These are phyloP conservation scores for Coemansia sp. DNA, from an alignment of 192 early-diverging fungal genomes.

Conservation along the genomic window DNA sequence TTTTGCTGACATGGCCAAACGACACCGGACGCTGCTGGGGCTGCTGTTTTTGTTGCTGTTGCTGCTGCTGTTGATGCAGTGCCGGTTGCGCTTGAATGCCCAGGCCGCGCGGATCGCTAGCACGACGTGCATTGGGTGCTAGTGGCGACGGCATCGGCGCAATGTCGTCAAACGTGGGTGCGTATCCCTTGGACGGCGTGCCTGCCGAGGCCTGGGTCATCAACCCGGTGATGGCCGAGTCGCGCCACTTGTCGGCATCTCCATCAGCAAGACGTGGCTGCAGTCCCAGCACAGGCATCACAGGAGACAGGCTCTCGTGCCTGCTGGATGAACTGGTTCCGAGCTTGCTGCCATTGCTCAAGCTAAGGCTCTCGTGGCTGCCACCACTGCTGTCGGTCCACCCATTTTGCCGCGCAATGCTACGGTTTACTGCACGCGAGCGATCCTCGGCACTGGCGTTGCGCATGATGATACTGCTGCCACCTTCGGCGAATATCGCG, in stretches of 20 bases:
- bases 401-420: background rate
- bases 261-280: background rate
- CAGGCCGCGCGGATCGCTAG: constrained; percentile 2
- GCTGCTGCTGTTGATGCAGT: background rate
- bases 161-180: constrained; percentile 7
- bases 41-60: background rate
- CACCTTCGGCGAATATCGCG: constrained; percentile 1
- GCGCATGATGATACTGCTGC: no score
- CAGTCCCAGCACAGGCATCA: background rate
- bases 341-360: constrained; percentile 13
- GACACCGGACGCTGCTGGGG: no score
- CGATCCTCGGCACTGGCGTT: no score
- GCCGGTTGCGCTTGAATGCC: background rate
- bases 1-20: no score
- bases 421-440: no score
- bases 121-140: background rate
- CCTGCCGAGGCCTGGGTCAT: constrained; percentile 23
- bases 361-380: background rate
- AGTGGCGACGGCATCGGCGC: background rate
- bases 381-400: constrained; percentile 1
- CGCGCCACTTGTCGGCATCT: constrained; percentile 26
- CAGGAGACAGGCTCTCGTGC: background rate
- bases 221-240: constrained; percentile 38
- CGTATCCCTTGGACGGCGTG: constrained; percentile 11
- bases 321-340: constrained; percentile 4